Base-by-base conservation (phyloP, 2,329 filamentous ascomycete species). In the Monilinia aucupariae region DNA sequence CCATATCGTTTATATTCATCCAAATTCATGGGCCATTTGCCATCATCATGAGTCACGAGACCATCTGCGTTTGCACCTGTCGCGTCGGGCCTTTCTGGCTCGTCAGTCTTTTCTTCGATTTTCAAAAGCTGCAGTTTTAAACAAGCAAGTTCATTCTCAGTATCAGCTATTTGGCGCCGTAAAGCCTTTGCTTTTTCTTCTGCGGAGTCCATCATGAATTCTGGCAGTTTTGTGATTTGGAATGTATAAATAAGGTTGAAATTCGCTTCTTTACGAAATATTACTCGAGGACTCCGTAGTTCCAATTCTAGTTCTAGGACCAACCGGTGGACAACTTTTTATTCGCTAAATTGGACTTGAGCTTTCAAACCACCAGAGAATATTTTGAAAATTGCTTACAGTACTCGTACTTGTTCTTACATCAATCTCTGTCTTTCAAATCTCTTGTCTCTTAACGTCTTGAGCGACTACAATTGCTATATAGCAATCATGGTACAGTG, bases 1-100 rank as follows among this genome's bases (percentile, higher is more conserved):
- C 91, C 92, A 77, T 97, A 97, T 65, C 92, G 83, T 67, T 85
- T 85, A 74, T 96, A 96, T 70, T 97, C 92, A 6, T 88, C 83
- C 20, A 80, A 77, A 4, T 77, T 75, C 2, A 96, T 79, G 0
- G 90, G 90, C 88, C 90, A 93, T 67, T 78, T 83, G 15, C 43
- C 34, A 30, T 58, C 30, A 76, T 41, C 54, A 43, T 63, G 50
- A 45, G 64, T 69, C 65, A 68, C 66, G 65, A 25, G 62, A 63
- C 47, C 50, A 7, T 30, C 54, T 39, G 58, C 41, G 41, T 59
- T 45, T 15, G 47, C 32, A 17, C 41, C 17, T 45, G 27, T 47
- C n/a, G 27, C 13, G 15, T 15, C 52, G 25, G 15, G 6, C 17
- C 25, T n/a, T 34, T 61, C 45, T 37, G 50, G 6, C 13, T 30